Conservation (phyloP, 1,284 basidiomycete species). For the Ganoderma leucocontextum region DNA sequence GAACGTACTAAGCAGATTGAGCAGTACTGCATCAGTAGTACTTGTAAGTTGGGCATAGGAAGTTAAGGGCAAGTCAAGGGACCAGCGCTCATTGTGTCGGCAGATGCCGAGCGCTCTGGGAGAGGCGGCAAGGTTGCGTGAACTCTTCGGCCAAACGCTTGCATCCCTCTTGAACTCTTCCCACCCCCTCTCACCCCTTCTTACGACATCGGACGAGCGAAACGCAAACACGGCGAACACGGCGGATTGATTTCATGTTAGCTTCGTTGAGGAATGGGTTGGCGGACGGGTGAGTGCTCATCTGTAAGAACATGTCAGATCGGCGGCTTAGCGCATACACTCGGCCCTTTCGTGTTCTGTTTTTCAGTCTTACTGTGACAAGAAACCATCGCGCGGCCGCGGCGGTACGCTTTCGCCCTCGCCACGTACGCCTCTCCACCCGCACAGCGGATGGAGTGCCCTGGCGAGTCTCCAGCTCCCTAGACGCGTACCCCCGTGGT, state of each 20-base stretch:
- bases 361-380: constrained; percentile 31
- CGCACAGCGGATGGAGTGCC: constrained; percentile 14
- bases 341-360: not conserved
- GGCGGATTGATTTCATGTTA: constrained; percentile 40
- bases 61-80: too few species aligned
- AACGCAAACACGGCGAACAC: not conserved
- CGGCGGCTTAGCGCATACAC: not conserved
- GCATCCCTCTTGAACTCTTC: constrained; percentile 16
- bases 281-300: constrained; percentile 41
- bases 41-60: too few species aligned
- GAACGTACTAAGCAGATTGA: too few species aligned
- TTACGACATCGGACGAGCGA: constrained; percentile 9
- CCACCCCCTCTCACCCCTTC: constrained; percentile 8
- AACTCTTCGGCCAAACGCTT: constrained; percentile 19
- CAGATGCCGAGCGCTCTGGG: constrained; percentile 20
- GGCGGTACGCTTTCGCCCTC: constrained; percentile 22
- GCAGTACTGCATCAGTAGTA: too few species aligned
- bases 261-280: constrained; percentile 44
- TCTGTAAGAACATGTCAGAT: not conserved
- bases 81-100: not conserved
- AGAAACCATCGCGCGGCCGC: constrained; percentile 26
- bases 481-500: constrained; percentile 16
- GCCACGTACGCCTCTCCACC: constrained; percentile 18
- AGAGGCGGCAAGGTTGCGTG: constrained; percentile 23
- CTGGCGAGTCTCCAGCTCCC: constrained; percentile 21